These are phyloP conservation scores for Camillea tinctor DNA, from an alignment of 2,329 filamentous ascomycete genomes.

Conservation along the genomic window DNA sequence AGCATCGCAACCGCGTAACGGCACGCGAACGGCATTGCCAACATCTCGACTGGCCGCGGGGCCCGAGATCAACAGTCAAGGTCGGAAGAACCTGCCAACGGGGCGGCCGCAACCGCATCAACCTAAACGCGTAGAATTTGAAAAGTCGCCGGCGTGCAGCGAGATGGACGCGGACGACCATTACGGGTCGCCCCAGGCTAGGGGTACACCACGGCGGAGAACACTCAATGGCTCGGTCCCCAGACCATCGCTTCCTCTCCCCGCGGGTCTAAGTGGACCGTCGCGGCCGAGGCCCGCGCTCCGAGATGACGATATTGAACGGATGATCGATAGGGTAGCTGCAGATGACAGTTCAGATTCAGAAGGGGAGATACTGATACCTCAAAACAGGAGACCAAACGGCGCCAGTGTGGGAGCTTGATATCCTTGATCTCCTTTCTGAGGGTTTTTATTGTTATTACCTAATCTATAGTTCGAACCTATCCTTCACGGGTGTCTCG, in stretches of 20 bases:
- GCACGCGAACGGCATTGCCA: conserved; percentile 42
- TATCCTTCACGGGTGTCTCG: not conserved
- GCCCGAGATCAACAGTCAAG: conserved; percentile 31
- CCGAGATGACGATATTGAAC: conserved; percentile 56
- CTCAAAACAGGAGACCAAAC: conserved; percentile 30
- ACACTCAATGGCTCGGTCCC: conserved; percentile 38
- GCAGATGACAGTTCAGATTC: conserved; percentile 56
- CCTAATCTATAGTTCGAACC: not conserved
- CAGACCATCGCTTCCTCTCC: conserved; percentile 42
- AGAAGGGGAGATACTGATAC: conserved; percentile 56
- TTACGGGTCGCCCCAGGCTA: conserved; percentile 34
- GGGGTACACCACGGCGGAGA: conserved; percentile 44
- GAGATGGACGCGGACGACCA: conserved; percentile 49
- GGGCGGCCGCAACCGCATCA: conserved; percentile 41
- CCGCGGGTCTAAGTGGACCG: conserved; percentile 45
- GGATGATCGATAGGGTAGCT: conserved; percentile 54
- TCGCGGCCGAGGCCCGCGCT: conserved; percentile 42
- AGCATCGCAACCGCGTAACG: conserved; percentile 34
- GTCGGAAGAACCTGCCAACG: conserved; percentile 52
- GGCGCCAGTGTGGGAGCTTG: conserved; percentile 27
- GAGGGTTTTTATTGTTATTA: conserved; percentile 2
- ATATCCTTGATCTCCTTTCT: conserved; percentile 2
- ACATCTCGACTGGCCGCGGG: conserved; percentile 35
- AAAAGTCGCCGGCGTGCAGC: conserved; percentile 43
- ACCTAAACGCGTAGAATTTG: conserved; percentile 47